Evolutionary conservation across 768 basidiomycete genomes (phyloP).

Genomic region (Kwoniella pini): DNA sequence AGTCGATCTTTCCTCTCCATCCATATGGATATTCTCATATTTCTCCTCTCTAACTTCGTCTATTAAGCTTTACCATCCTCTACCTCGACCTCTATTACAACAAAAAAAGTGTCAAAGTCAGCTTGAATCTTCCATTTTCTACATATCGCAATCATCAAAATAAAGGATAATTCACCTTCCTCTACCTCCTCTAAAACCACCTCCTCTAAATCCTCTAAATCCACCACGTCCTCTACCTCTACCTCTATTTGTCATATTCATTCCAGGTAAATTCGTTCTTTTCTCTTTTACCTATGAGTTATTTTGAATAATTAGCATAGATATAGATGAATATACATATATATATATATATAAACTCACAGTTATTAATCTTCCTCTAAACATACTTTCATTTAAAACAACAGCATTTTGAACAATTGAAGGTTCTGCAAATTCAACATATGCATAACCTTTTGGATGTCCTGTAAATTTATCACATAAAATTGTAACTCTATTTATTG

Average conservation of each 20-base stretch:
- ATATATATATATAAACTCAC: constrained; percentile 63
- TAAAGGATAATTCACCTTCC: background rate
- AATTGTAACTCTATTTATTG: constrained; percentile 98
- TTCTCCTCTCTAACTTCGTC: no score
- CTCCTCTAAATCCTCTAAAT: constrained; percentile 70
- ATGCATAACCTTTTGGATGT: constrained; percentile 98
- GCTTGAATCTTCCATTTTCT: no score
- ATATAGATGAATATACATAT: no score
- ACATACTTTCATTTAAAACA: constrained; percentile 92
- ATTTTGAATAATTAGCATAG: no score
- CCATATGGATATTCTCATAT: no score
- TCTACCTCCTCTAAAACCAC: constrained; percentile 59
- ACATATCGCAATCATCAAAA: no score
- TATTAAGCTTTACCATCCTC: constrained; percentile 65
- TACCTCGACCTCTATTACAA: constrained; percentile 66
- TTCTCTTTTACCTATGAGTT: constrained; percentile 87
- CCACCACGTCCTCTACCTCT: constrained; percentile 63
- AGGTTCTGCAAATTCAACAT: constrained; percentile 96
- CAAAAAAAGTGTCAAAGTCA: constrained; percentile 33
- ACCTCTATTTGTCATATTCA: constrained; percentile 73
- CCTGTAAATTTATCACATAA: constrained; percentile 99
- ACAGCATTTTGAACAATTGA: constrained; percentile 86
- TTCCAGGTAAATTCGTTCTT: constrained; percentile 92
- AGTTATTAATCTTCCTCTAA: constrained; percentile 89
- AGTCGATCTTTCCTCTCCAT: no score